Conservation (phyloP, 2,329 filamentous ascomycete species). For the Fusarium kyushuense region DNA sequence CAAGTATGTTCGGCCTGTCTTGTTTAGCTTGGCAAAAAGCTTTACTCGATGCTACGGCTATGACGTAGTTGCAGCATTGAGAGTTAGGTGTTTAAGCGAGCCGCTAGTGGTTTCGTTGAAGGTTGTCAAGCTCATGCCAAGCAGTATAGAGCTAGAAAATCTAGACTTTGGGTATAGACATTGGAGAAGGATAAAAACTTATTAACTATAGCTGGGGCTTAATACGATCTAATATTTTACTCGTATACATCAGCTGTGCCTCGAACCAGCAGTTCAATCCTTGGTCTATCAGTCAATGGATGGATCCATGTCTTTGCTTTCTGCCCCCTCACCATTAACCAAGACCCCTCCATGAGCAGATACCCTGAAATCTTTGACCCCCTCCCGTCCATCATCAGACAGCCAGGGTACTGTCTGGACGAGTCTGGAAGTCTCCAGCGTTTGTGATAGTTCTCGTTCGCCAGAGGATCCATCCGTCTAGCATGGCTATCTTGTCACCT, state of each 20-base stretch:
- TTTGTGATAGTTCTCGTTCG: neutral
- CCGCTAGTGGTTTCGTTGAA: slow-evolving; percentile 23
- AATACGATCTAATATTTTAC: neutral
- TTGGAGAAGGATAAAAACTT: neutral
- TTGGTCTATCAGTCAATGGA: slow-evolving; percentile 8
- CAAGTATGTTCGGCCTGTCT: slow-evolving; percentile 22
- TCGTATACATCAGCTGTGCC: neutral
- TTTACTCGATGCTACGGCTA: neutral
- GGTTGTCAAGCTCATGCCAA: neutral
- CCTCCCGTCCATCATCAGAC: neutral
- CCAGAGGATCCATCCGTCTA: slow-evolving; percentile 4
- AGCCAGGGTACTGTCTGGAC: neutral
- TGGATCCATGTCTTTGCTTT: neutral
- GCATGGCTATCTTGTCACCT: slow-evolving; percentile 5
- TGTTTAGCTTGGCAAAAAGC: slow-evolving; percentile 9
- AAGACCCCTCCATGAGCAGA: slow-evolving; percentile 11
- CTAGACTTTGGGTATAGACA: neutral
- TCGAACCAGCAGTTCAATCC: neutral
- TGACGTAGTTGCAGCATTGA: slow-evolving; percentile 19
- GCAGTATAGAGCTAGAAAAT: neutral
- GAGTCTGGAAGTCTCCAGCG: slow-evolving; percentile 18
- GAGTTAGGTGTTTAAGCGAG: slow-evolving; percentile 8
- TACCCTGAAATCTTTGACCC: slow-evolving; percentile 9
- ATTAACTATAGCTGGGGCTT: neutral
- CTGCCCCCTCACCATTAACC: slow-evolving; percentile 17